Evolutionary conservation across 331 rosid species (phyloP).

Genomic region (Ulmus americana): DNA sequence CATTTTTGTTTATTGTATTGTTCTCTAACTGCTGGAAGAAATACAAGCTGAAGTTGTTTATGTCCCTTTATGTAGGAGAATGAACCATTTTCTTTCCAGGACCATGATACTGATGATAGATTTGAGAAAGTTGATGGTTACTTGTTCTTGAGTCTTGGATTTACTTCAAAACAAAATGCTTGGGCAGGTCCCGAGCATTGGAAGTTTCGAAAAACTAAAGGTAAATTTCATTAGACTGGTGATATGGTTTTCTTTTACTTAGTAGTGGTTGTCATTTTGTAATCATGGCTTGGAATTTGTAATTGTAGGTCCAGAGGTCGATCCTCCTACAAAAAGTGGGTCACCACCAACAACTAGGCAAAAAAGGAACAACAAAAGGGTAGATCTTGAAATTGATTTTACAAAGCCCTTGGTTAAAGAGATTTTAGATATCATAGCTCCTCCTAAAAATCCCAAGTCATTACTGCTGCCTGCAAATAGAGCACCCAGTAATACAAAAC

Average conservation of each 20-base stretch:
- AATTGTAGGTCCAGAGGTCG: slow-evolving; percentile 50
- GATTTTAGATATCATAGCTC: slow-evolving; percentile 49
- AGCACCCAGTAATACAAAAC: slow-evolving; percentile 58
- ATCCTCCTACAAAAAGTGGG: slow-evolving; percentile 47
- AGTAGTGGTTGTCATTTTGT: slow-evolving; percentile 7
- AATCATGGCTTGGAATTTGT: slow-evolving; percentile 19
- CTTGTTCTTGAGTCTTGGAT: slow-evolving; percentile 68
- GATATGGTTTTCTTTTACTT: slow-evolving; percentile 7
- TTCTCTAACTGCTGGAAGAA: slow-evolving; percentile 9
- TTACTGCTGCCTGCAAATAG: slow-evolving; percentile 66
- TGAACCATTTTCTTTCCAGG: slow-evolving; percentile 42
- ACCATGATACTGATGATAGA: slow-evolving; percentile 43
- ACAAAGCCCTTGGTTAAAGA: slow-evolving; percentile 48
- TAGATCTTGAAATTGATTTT: slow-evolving; percentile 66
- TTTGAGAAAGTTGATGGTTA: slow-evolving; percentile 63
- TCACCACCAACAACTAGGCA: slow-evolving; percentile 35
- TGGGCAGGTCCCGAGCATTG: slow-evolving; percentile 99
- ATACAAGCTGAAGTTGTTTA: slow-evolving; percentile 17
- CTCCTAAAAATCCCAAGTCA: slow-evolving; percentile 80
- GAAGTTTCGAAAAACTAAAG: slow-evolving; percentile 73
- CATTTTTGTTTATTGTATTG: slow-evolving; percentile 3
- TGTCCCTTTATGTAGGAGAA: slow-evolving; percentile 46
- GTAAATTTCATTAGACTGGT: slow-evolving; percentile 30
- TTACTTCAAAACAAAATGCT: slow-evolving; percentile 66
- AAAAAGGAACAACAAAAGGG: slow-evolving; percentile 48